Base-by-base conservation (phyloP, 2,329 filamentous ascomycete genomes). In the Colletotrichum eleusines region DNA sequence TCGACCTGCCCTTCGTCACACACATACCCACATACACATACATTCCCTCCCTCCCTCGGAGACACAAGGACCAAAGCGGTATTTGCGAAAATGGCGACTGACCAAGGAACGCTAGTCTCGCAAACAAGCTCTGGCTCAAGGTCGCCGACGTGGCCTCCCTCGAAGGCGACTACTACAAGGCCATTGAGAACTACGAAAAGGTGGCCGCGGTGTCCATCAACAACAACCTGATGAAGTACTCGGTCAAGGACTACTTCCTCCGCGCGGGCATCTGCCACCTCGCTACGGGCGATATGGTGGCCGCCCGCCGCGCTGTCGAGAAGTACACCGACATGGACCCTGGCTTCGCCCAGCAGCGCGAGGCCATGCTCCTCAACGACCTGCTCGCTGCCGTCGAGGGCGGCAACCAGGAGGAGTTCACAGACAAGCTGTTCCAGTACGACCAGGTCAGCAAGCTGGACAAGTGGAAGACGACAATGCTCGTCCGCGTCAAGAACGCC, bases 181-280 rank as follows among this genome's bases (percentile, higher is more conserved):
- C 94, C 67, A 94, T 95, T 76, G 88, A 91, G 73, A 87, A 91
- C 75, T 98, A 92, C 83, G 95, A 98, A 81, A 91, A 92, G 77
- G 94, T 98, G 59, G 92, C 94, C 51, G 87, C 89, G 68, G 87
- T 89, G 53, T 92, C 92, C 44, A 90, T 97, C 76, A 91, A 91
- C 81, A 98, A 97, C 85, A 96, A 97, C 81, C 86, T 97, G 69
- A 95, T 97, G 93, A 93, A 91, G 79, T 97, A 94, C 89, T 94
- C 90, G 58, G 94, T 98, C 74, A 98, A 98, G 82, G 94, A 98
- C 74, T 98, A 98, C 83, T 91, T 98, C 77, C 87, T 98, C 77
- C 97, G 98, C 84, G 94, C 94, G 0, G 95, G 94, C 40, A 93
- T 98, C 78, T 98, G 95, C 84, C 92, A 97, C 80, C 87, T 98